phyloP scores from a whole-genome alignment of 495 filamentous ascomycete species.

The Xylaria venustula region DNA sequence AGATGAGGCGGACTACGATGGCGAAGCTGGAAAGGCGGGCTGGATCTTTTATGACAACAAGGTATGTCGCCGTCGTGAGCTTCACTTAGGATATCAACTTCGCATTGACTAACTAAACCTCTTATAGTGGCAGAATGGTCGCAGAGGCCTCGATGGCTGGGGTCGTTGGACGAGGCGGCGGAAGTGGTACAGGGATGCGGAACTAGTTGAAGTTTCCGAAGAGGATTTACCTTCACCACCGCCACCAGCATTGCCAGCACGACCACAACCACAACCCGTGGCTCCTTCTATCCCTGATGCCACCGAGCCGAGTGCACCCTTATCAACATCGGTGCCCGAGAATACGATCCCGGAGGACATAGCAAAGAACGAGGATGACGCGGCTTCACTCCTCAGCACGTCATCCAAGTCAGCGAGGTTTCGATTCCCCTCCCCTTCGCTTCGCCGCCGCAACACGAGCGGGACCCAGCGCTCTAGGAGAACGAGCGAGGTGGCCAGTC shows the following conservation, averaged over 20 bases:
- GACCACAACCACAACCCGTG: slow-evolving; percentile 15
- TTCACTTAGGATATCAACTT: neutral
- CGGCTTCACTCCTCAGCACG: slow-evolving; percentile 29
- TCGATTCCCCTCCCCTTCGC: slow-evolving; percentile 16
- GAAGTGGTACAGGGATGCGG: slow-evolving; percentile 96
- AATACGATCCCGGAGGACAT: slow-evolving; percentile 10
- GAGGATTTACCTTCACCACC: slow-evolving; percentile 28
- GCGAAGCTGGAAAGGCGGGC: slow-evolving; percentile 63
- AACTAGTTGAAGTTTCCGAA: slow-evolving; percentile 73
- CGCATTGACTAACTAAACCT: neutral
- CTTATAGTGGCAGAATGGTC: slow-evolving; percentile 83
- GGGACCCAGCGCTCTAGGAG: slow-evolving; percentile 31
- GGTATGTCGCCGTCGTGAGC: slow-evolving; percentile 46
- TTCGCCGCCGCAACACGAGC: slow-evolving; percentile 26
- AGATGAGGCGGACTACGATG: slow-evolving; percentile 51
- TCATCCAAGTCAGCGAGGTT: slow-evolving; percentile 29
- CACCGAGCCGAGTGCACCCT: neutral
- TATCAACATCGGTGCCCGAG: neutral
- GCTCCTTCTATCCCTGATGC: slow-evolving; percentile 15
- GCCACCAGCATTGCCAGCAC: slow-evolving; percentile 19
- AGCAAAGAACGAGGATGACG: slow-evolving; percentile 25
- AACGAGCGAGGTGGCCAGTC: slow-evolving; percentile 32
- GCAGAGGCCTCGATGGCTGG: slow-evolving; percentile 88
- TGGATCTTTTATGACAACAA: slow-evolving; percentile 99
- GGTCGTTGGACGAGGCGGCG: slow-evolving; percentile 88